Percentiles rank a stretch among this genome's conserved stretches.
These are phyloP conservation scores for Pythium vanterpoolii DNA, from an alignment of 352 stramenopile species.

Conservation along the genomic window DNA sequence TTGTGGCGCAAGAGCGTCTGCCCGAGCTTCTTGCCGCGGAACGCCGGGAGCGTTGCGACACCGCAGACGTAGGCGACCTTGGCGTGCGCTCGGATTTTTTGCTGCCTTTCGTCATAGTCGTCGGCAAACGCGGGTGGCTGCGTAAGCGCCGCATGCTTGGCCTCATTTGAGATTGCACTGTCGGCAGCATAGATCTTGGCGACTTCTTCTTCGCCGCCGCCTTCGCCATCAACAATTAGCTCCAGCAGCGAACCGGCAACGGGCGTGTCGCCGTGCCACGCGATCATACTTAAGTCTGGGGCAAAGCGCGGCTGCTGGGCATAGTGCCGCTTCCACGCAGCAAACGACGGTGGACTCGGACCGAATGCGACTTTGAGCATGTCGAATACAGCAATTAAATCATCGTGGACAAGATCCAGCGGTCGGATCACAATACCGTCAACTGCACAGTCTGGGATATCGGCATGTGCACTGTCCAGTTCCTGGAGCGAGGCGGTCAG, in stretches of 20 bases:
- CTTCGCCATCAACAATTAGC: conserved; percentile 12
- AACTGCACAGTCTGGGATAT: background rate
- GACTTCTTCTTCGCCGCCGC: conserved; percentile 13
- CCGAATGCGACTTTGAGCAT: conserved; percentile 23
- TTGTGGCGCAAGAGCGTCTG: conserved; percentile 6
- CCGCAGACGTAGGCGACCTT: conserved; percentile 3
- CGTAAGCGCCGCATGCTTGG: background rate
- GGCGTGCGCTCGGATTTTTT: background rate
- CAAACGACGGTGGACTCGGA: conserved; percentile 14
- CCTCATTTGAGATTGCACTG: background rate
- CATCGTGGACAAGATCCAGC: conserved; percentile 9
- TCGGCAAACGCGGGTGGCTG: background rate
- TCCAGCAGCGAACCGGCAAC: conserved; percentile 6
- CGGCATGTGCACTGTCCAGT: background rate
- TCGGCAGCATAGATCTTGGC: background rate
- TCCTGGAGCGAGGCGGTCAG: conserved; percentile 9
- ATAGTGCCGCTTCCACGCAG: conserved; percentile 27
- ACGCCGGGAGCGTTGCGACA: background rate
- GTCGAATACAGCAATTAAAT: conserved; percentile 14
- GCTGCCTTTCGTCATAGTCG: background rate
- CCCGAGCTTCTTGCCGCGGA: background rate
- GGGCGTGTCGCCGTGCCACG: conserved; percentile 1
- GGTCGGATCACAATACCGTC: conserved; percentile 8
- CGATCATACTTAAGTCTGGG: conserved; percentile 17
- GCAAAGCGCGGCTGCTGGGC: conserved; percentile 23